A percentile compares a stretch with the other conserved stretches of the same genome.
phyloP scores from a whole-genome alignment of 805 yeast species.

The Metschnikowia matae region DNA sequence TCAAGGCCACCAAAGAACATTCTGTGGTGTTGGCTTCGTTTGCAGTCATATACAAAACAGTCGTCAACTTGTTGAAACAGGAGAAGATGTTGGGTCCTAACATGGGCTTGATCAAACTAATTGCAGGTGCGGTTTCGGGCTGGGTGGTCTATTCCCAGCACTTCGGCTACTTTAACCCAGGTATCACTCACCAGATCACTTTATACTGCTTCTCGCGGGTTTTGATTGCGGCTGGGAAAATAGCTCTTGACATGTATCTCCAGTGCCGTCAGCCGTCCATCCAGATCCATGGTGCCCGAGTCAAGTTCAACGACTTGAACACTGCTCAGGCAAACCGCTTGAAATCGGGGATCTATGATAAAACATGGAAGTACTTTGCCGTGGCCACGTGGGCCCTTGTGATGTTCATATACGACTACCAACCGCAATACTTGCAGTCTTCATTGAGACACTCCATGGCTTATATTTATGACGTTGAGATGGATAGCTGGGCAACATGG shows the following conservation, averaged over 20 bases:
- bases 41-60: conserved; percentile 50
- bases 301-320: conserved; percentile 26
- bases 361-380: conserved; percentile 57
- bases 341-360: conserved; percentile 26
- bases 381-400: conserved; percentile 69
- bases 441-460: conserved; percentile 66
- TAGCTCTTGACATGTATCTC: conserved; percentile 38
- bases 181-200: conserved; percentile 69
- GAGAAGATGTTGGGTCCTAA: conserved; percentile 34
- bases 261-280: conserved; percentile 34
- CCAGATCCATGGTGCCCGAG: conserved; percentile 17
- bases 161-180: conserved; percentile 41
- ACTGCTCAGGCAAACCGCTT: conserved; percentile 32
- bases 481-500: conserved; percentile 48
- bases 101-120: conserved; percentile 27
- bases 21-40: conserved; percentile 53
- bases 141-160: conserved; percentile 44
- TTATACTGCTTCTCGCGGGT: conserved; percentile 71
- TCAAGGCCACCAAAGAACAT: conserved; percentile 52
- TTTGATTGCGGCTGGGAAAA: conserved; percentile 55
- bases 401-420: conserved; percentile 63
- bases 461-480: conserved; percentile 61
- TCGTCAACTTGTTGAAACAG: conserved; percentile 26
- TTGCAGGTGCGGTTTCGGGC: conserved; percentile 39
- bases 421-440: conserved; percentile 59